Evolutionary conservation across 2,329 filamentous ascomycete genomes (phyloP).

Genomic region (Teratosphaeria zuluensis): DNA sequence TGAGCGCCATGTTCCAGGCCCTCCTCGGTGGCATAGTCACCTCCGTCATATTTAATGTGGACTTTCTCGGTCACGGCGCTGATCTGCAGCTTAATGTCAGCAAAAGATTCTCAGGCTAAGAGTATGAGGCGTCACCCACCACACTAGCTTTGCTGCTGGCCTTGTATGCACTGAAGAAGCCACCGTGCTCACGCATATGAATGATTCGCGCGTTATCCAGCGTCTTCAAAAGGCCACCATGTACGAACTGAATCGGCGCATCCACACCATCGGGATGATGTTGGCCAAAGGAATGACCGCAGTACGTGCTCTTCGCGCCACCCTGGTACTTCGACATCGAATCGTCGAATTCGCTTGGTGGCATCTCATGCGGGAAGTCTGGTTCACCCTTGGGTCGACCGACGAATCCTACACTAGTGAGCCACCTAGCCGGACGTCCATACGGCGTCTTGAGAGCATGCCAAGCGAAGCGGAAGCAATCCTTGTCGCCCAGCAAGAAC

Average conservation of each 20-base stretch:
- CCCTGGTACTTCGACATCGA: background rate
- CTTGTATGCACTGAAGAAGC: slow-evolving; percentile 25
- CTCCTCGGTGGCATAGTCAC: slow-evolving; percentile 6
- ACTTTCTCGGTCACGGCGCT: slow-evolving; percentile 9
- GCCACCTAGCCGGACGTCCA: slow-evolving; percentile 22
- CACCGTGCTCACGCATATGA: slow-evolving; percentile 18
- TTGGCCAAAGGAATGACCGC: slow-evolving; percentile 27
- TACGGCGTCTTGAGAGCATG: slow-evolving; percentile 26
- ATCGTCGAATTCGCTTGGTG: background rate
- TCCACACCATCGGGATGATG: slow-evolving; percentile 22
- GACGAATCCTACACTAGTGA: slow-evolving; percentile 23
- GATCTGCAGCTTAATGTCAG: slow-evolving; percentile 5
- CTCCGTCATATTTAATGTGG: slow-evolving; percentile 8
- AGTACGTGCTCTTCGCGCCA: slow-evolving; percentile 13
- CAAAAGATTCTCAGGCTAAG: background rate
- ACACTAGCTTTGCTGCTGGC: background rate
- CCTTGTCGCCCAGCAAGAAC: slow-evolving; percentile 30
- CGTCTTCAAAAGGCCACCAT: slow-evolving; percentile 26
- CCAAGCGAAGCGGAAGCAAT: slow-evolving; percentile 28
- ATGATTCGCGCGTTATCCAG: slow-evolving; percentile 15
- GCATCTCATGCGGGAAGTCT: background rate
- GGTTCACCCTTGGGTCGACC: background rate
- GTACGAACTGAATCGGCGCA: slow-evolving; percentile 21
- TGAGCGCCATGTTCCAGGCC: slow-evolving; percentile 8
- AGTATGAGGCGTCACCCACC: background rate